Base-by-base conservation (phyloP, 208 protist species). In the Leptomonas pyrrhocoris region DNA sequence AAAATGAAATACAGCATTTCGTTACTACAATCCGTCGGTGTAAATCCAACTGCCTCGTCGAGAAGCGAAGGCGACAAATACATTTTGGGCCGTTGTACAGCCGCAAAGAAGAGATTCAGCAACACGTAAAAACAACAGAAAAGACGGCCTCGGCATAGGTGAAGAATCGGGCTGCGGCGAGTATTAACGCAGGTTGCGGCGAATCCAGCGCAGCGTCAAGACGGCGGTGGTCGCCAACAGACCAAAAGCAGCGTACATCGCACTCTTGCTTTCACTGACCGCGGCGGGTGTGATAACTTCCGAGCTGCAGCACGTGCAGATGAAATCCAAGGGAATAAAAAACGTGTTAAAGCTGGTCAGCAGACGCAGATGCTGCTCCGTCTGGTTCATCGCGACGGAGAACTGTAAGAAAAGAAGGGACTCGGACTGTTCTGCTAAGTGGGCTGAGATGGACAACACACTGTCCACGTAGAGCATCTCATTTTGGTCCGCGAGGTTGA, bases 321-420 rank as follows among this genome's bases (percentile, higher is more conserved):
- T 78, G 48, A 93, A 89, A 53, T 85, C 76, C 2, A 90, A 60
- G 5, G 88, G 78, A 12, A 88, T 86, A 55, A 90, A 90, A 12
- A 87, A 57, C 8, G 80, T 89, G 19, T 75, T 85, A 54, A 94
- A 93, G 30, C 90, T 67, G 13, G 88, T 88, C 8, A 90, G 76
- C 3, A 81, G 83, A 31, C 83, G 78, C 55, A 90, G 61, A 49
- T 89, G 75, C n/a, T 64, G 62, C 65, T 87, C 79, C 43, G 86
- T 75, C 42, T 81, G 65, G 51, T 86, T 84, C 67, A 82, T 81
- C 25, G 85, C 82, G 0, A 81, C 73, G 15, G 69, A 83, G 45
- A 93, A 83, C 67, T 90, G 83, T 7, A 90, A 77, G 27, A 80
- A 73, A 21, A 89, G 56, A 15, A 90, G 68, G 23, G 83, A 87